Percentiles rank a stretch among this genome's conserved stretches.
Conservation (phyloP, 1,139 yeast species). For the Yamadazyma atmosphaerica region DNA sequence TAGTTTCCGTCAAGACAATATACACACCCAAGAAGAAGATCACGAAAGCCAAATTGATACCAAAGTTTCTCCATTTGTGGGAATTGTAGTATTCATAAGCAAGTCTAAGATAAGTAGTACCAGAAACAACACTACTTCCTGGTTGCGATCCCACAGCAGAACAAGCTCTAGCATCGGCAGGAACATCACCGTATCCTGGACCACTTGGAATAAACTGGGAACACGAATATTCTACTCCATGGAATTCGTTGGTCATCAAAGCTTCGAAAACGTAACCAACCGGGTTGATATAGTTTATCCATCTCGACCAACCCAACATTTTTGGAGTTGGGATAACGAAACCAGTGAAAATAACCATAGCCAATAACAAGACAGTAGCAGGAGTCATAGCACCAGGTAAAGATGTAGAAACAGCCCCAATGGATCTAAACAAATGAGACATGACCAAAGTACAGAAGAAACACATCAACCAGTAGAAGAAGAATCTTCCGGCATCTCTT, state of each 20-base stretch:
- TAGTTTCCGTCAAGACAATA: constrained; percentile 58
- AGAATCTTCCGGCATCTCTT: constrained; percentile 60
- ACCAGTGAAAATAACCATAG: constrained; percentile 58
- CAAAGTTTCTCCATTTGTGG: constrained; percentile 85
- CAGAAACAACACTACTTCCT: constrained; percentile 56
- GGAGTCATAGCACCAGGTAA: constrained; percentile 63
- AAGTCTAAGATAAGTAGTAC: constrained; percentile 52
- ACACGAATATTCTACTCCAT: constrained; percentile 50
- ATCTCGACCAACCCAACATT: constrained; percentile 65
- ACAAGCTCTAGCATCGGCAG: constrained; percentile 48
- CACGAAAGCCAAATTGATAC: constrained; percentile 60
- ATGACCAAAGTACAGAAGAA: constrained; percentile 51
- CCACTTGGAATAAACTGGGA: constrained; percentile 49
- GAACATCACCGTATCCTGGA: constrained; percentile 48
- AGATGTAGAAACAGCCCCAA: constrained; percentile 57
- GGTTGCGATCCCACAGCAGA: constrained; percentile 61
- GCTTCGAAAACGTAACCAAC: constrained; percentile 57
- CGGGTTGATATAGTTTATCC: constrained; percentile 62
- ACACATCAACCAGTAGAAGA: constrained; percentile 48
- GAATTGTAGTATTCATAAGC: constrained; percentile 50
- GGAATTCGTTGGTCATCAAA: constrained; percentile 56
- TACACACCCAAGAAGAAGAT: constrained; percentile 57
- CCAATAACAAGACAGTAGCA: constrained; percentile 55
- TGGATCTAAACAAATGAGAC: constrained; percentile 58
- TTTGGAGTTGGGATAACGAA: constrained; percentile 56